phyloP scores from a whole-genome alignment of 2,329 filamentous ascomycete genomes.

The Alternaria viburni region DNA sequence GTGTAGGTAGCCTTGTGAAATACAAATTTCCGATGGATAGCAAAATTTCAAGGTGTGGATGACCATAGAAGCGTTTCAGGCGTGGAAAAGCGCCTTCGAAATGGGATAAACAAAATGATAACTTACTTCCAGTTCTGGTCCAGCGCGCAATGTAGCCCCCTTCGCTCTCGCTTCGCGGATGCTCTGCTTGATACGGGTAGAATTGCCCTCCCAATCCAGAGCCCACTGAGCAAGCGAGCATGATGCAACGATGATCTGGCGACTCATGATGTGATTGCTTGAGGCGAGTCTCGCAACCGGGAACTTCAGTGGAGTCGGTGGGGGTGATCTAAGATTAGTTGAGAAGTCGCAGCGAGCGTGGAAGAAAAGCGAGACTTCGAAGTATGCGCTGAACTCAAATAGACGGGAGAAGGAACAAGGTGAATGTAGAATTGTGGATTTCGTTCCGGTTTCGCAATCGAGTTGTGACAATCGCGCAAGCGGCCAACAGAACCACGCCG shows the following conservation, averaged over 20 bases:
- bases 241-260: background rate
- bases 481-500: background rate
- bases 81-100: background rate
- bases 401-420: background rate
- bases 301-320: background rate
- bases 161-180: constrained; percentile 44
- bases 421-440: background rate
- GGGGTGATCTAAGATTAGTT: background rate
- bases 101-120: background rate
- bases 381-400: background rate
- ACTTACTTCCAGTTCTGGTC: constrained; percentile 55
- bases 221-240: background rate
- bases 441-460: background rate
- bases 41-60: background rate
- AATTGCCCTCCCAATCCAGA: background rate
- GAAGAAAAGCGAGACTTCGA: background rate
- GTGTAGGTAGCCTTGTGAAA: background rate
- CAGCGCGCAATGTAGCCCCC: constrained; percentile 22
- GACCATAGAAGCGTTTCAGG: background rate
- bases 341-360: background rate
- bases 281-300: background rate
- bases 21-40: background rate
- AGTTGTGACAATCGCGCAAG: background rate
- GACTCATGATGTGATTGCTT: background rate
- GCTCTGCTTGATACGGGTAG: background rate